Conservation (phyloP, 2,329 filamentous ascomycete species). For the Elsinoe perseae region DNA sequence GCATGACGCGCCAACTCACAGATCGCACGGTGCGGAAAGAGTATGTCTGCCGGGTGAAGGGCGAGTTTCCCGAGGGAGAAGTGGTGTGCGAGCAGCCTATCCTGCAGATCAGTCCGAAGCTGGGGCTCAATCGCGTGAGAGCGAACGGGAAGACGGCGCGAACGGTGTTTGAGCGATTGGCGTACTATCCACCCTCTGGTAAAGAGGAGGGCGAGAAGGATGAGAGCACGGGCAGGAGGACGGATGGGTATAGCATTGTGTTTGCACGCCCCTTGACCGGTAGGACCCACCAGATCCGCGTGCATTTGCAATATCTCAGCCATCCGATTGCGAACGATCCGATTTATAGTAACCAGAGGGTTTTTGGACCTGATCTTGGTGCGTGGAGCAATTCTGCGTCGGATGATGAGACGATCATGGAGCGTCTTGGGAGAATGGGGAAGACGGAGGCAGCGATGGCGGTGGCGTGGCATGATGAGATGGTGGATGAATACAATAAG, state of each 20-base stretch:
- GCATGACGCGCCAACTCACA: slow-evolving; percentile 67
- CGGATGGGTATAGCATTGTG: slow-evolving; percentile 83
- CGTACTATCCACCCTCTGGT: slow-evolving; percentile 66
- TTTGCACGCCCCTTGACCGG: slow-evolving; percentile 90
- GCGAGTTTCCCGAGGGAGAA: slow-evolving; percentile 84
- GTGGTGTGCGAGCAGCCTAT: slow-evolving; percentile 91
- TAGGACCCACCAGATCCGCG: slow-evolving; percentile 86
- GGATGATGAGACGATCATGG: slow-evolving; percentile 83
- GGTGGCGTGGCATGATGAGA: slow-evolving; percentile 86
- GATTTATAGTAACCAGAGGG: slow-evolving; percentile 89
- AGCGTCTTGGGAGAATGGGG: slow-evolving; percentile 77
- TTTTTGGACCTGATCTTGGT: slow-evolving; percentile 79
- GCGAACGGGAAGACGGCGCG: slow-evolving; percentile 84
- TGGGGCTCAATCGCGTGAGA: slow-evolving; percentile 88
- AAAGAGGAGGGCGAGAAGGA: slow-evolving; percentile 21
- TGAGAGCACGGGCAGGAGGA: slow-evolving; percentile 32
- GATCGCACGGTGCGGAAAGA: slow-evolving; percentile 84
- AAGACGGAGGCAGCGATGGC: slow-evolving; percentile 89
- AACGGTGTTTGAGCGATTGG: slow-evolving; percentile 84
- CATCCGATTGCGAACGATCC: slow-evolving; percentile 96
- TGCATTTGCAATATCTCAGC: slow-evolving; percentile 88
- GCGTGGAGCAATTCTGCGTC: slow-evolving; percentile 58
- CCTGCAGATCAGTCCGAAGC: slow-evolving; percentile 85
- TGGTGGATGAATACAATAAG: slow-evolving; percentile 84
- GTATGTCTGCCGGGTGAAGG: slow-evolving; percentile 85